Base-by-base conservation (phyloP, 2,329 filamentous ascomycete species). In the Lachnellula subtilissima region DNA sequence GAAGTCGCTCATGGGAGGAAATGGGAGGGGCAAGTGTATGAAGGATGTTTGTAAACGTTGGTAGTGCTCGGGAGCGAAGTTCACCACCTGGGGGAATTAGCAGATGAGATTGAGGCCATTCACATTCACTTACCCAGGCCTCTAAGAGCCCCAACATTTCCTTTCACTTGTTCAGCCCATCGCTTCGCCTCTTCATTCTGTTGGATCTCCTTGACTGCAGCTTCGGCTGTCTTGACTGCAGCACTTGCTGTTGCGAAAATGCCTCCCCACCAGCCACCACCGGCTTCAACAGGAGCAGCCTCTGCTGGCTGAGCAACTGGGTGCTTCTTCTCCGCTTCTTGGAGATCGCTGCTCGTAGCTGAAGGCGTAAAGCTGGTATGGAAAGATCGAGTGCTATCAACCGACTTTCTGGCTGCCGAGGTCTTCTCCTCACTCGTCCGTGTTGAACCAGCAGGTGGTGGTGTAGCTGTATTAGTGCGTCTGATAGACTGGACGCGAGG, bases 11-110 rank as follows among this genome's bases (percentile, higher is more conserved):
- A 74, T 99, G 94, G 8, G 93, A 94, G 54, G 91, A 92, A 69
- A 99, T 99, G 11, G 94, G 94, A 47, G 94, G 94, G 0, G 94
- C 94, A 62, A 99, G 86, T 25, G 92, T 97, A 72, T 97, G 90
- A 60, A 99, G 84, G 67, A 99, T 88, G 69, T 91, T 91, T 70
- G 92, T 93, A 70, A 99, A 96, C 47, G 94, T 97, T 32, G 94
- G 94, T 35, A 99, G 79, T 55, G 94, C 94, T 65, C 91, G 88
- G 65, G 87, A 87, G 65, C 87, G 86, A 61, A 96, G 79, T 70
- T 96, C 92, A 69, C 91, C 92, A 63, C 92, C 92, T 96, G 50
- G 42, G 19, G 40, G 54, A 39, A 62, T 60, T 58, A 58, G 56
- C 51, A 35, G 36, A 51, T 25, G 14, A 39, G 15, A 39, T 37